These are phyloP conservation scores for Reutealis trisperma DNA, from an alignment of 345 rosid genomes.

Conservation along the genomic window DNA sequence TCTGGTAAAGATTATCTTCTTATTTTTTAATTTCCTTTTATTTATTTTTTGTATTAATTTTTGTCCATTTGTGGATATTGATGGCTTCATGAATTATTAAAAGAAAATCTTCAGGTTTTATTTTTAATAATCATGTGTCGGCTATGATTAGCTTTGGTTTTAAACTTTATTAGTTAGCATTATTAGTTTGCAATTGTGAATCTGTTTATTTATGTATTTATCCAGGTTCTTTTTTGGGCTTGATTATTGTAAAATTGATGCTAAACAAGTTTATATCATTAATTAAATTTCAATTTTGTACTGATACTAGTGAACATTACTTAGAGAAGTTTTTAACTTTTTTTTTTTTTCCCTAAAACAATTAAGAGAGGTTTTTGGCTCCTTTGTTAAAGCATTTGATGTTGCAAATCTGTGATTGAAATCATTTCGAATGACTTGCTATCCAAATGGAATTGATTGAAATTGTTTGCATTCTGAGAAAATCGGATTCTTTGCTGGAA, in stretches of 20 bases:
- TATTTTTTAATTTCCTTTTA: no score
- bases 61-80: neutral
- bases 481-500: neutral
- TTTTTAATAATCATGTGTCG: neutral
- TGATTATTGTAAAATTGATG: neutral
- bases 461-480: neutral
- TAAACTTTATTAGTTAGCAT: neutral
- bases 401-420: neutral
- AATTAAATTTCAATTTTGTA: neutral
- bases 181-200: neutral
- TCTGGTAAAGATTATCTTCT: constrained; percentile 19
- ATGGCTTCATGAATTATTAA: neutral
- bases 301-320: neutral
- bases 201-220: neutral
- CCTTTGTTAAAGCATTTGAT: neutral
- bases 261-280: neutral
- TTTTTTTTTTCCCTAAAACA: neutral
- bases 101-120: neutral
- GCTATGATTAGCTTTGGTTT: neutral
- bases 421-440: no score
- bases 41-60: neutral
- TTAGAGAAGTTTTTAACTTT: neutral
- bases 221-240: neutral
- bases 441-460: neutral
- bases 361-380: neutral